phyloP scores from a whole-genome alignment of 306 rosid genomes.

The Quercus cerris region DNA sequence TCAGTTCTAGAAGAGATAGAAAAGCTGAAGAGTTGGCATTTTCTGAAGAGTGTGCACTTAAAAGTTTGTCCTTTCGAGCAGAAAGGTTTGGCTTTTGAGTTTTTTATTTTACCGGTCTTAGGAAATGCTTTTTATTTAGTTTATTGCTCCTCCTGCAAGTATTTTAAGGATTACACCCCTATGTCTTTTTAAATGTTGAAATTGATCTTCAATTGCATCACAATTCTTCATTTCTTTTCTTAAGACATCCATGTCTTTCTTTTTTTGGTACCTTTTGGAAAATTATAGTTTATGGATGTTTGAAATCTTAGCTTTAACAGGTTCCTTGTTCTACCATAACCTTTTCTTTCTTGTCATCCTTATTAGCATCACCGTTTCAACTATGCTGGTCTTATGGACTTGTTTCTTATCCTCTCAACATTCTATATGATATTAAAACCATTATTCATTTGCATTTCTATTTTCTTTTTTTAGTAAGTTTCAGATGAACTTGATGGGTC shows the following conservation, averaged over 20 bases:
- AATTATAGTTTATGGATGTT: not conserved
- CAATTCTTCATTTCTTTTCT: not conserved
- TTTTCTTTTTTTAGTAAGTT: not conserved
- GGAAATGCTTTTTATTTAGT: slow-evolving; percentile 3
- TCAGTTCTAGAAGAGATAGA: slow-evolving; percentile 51
- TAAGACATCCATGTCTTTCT: not conserved
- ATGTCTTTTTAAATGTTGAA: not conserved
- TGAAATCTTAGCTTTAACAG: not conserved
- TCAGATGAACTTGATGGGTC: too few species aligned
- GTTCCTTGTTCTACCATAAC: too few species aligned
- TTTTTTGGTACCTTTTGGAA: not conserved
- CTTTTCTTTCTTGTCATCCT: not conserved
- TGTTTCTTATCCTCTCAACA: not conserved
- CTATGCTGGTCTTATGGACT: not conserved
- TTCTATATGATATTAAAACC: not conserved
- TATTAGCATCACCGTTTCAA: not conserved
- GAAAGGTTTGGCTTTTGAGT: slow-evolving; percentile 57
- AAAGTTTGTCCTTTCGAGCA: slow-evolving; percentile 81
- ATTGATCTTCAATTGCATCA: not conserved
- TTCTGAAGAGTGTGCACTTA: slow-evolving; percentile 64
- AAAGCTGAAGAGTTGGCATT: slow-evolving; percentile 73
- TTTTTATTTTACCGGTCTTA: slow-evolving; percentile 6
- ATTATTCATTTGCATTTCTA: not conserved
- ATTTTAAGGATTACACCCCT: not conserved
- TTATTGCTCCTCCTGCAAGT: not conserved